Conservation (phyloP, 2,329 filamentous ascomycete species). For the Pseudogymnoascus sp. region DNA sequence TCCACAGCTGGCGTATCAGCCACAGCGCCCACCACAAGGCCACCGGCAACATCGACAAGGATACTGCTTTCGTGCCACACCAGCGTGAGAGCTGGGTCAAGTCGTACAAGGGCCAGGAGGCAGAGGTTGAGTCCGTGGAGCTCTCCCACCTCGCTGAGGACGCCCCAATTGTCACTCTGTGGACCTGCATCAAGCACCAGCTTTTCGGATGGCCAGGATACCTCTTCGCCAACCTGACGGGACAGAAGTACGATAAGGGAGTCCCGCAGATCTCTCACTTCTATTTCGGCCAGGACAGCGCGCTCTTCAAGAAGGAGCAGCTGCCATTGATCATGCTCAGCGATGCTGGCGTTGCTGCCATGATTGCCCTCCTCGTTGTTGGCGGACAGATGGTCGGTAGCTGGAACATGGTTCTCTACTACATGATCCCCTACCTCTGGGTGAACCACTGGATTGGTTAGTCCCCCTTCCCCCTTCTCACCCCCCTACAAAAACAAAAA, state of each 20-base stretch:
- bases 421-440: slow-evolving; percentile 60
- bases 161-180: slow-evolving; percentile 47
- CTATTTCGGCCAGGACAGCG: slow-evolving; percentile 54
- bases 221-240: slow-evolving; percentile 46
- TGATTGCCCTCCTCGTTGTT: slow-evolving; percentile 41
- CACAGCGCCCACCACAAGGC: slow-evolving; percentile 63
- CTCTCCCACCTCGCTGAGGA: slow-evolving; percentile 51
- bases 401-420: slow-evolving; percentile 51
- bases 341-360: slow-evolving; percentile 50
- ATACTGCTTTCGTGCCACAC: slow-evolving; percentile 55
- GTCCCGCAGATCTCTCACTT: slow-evolving; percentile 34
- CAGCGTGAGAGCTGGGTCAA: slow-evolving; percentile 29
- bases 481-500: background rate
- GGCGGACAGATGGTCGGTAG: slow-evolving; percentile 42
- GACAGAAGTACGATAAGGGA: slow-evolving; percentile 16
- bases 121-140: slow-evolving; percentile 13
- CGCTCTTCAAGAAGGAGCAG: slow-evolving; percentile 51
- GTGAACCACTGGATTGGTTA: slow-evolving; percentile 61
- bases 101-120: slow-evolving; percentile 8
- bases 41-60: slow-evolving; percentile 59
- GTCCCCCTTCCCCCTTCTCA: slow-evolving; percentile 20
- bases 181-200: slow-evolving; percentile 52
- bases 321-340: slow-evolving; percentile 48
- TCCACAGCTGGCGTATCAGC: slow-evolving; percentile 65
- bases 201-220: slow-evolving; percentile 57